Conservation (phyloP, 495 filamentous ascomycete species). For the Aspergillus ostianus region DNA sequence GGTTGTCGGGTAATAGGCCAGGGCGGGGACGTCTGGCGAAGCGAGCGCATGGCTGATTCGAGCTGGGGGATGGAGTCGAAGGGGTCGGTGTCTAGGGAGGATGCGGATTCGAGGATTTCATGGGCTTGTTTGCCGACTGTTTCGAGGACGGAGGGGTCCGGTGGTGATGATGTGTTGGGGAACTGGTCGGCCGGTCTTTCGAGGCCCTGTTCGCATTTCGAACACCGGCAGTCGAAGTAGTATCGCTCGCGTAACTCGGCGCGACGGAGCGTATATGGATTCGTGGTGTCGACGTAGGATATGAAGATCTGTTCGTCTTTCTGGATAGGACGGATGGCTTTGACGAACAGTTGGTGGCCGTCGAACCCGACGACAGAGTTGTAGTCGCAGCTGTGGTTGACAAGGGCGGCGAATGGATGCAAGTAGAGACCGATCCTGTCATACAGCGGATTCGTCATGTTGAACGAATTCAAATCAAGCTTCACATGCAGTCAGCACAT, state of each 20-base stretch:
- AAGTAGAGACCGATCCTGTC: conserved; percentile 62
- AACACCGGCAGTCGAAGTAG: conserved; percentile 65
- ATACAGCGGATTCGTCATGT: conserved; percentile 55
- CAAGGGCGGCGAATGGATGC: conserved; percentile 53
- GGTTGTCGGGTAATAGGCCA: conserved; percentile 44
- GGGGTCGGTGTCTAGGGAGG: conserved; percentile 14
- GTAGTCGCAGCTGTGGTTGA: conserved; percentile 72
- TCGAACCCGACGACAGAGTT: conserved; percentile 67
- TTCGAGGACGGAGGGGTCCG: neutral
- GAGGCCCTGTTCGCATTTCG: conserved; percentile 44
- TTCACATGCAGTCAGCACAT: conserved; percentile 14
- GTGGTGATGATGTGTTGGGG: neutral
- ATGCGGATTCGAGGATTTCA: conserved; percentile 5
- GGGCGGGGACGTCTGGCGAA: conserved; percentile 19
- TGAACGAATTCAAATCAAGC: conserved; percentile 59
- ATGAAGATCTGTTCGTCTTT: conserved; percentile 63
- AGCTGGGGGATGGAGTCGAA: conserved; percentile 20
- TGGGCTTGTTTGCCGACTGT: neutral
- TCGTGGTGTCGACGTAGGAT: conserved; percentile 64
- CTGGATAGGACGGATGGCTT: conserved; percentile 46
- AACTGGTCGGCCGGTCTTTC: conserved; percentile 23
- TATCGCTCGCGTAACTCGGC: conserved; percentile 55
- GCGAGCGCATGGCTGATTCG: conserved; percentile 22
- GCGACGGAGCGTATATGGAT: conserved; percentile 45
- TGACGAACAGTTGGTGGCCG: conserved; percentile 43